A percentile compares a stretch with the other conserved stretches of the same genome.
Conservation (phyloP, 2,329 filamentous ascomycete species). For the Colletotrichum graminicola region DNA sequence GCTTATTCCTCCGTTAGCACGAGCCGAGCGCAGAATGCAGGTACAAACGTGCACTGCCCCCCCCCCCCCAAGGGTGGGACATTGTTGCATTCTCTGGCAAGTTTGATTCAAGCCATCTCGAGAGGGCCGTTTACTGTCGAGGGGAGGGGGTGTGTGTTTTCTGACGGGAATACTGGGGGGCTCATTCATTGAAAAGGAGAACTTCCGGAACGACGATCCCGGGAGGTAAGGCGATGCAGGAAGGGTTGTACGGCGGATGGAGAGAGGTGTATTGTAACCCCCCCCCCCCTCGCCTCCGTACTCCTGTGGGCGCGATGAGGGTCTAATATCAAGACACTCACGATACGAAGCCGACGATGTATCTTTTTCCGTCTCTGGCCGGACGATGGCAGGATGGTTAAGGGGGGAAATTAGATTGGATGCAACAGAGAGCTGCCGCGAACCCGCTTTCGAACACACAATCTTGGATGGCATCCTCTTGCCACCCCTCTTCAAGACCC, state of each 20-base stretch:
- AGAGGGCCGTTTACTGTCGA: neutral
- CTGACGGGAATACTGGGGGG: neutral
- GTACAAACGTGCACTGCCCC: constrained; percentile 35
- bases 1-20: constrained; percentile 6
- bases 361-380: neutral
- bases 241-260: constrained; percentile 24
- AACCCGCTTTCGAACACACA: neutral
- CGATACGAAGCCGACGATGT: constrained; percentile 24
- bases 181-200: neutral
- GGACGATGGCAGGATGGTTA: neutral
- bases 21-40: constrained; percentile 35
- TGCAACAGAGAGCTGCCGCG: neutral
- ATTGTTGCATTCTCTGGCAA: neutral
- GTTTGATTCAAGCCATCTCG: constrained; percentile 17
- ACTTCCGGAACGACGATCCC: constrained; percentile 14
- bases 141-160: neutral
- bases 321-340: constrained; percentile 31
- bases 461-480: neutral
- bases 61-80: neutral
- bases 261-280: constrained; percentile 1
- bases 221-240: neutral
- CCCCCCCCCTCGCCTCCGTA: neutral
- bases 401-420: neutral
- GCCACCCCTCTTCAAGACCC: constrained; percentile 19
- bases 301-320: constrained; percentile 23